Evolutionary conservation across 2,329 filamentous ascomycete species (phyloP).

Genomic region (Amauroascus verrucosus): DNA sequence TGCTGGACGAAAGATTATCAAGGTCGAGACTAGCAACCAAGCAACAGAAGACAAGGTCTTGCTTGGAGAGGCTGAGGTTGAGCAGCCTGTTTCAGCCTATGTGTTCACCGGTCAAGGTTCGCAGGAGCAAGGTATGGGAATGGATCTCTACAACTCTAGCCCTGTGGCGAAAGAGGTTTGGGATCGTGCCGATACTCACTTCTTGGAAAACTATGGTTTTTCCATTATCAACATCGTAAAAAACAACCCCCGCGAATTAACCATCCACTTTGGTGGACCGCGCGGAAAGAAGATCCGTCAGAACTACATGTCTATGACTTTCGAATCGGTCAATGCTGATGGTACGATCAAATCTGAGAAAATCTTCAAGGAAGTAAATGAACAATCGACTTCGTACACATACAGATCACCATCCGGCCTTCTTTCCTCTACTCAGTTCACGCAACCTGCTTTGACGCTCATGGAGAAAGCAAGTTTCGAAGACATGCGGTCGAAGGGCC

Average conservation of each 20-base stretch:
- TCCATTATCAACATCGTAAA: slow-evolving; percentile 98
- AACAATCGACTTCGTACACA: slow-evolving; percentile 89
- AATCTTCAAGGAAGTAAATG: slow-evolving; percentile 97
- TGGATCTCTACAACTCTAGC: slow-evolving; percentile 94
- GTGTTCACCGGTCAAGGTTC: slow-evolving; percentile 98
- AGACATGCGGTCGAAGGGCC: slow-evolving; percentile 94
- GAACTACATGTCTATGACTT: slow-evolving; percentile 99
- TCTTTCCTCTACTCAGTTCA: slow-evolving; percentile 95
- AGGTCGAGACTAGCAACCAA: slow-evolving; percentile 90
- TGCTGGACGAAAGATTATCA: slow-evolving; percentile 96
- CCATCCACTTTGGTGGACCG: slow-evolving; percentile 93
- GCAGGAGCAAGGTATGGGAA: slow-evolving; percentile 99
- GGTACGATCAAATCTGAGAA: slow-evolving; percentile 95
- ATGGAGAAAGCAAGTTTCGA: slow-evolving; percentile 99
- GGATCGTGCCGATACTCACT: slow-evolving; percentile 95
- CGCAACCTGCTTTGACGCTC: slow-evolving; percentile 87
- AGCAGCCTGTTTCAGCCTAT: slow-evolving; percentile 92
- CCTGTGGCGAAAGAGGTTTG: slow-evolving; percentile 92
- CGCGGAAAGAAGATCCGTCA: slow-evolving; percentile 94
- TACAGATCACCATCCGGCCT: slow-evolving; percentile 92
- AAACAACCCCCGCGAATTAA: slow-evolving; percentile 98
- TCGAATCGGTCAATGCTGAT: slow-evolving; percentile 90
- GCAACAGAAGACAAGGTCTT: slow-evolving; percentile 96
- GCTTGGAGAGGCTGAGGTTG: slow-evolving; percentile 88
- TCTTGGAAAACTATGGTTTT: slow-evolving; percentile 97